phyloP scores from a whole-genome alignment of 495 filamentous ascomycete species.

The Copromyces sp. region DNA sequence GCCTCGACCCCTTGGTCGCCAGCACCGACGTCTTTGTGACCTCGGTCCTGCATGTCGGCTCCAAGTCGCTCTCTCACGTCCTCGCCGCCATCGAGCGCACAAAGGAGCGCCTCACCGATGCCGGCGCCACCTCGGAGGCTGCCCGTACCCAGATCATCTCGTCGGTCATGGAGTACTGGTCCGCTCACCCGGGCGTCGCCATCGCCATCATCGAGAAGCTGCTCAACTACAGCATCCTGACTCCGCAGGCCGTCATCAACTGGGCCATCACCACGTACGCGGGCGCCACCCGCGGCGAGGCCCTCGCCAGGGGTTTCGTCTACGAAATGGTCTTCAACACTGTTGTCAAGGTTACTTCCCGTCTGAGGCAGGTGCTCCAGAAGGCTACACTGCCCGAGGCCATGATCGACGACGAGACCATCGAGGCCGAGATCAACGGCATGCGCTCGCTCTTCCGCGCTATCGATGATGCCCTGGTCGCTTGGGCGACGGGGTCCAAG shows the following conservation, averaged over 20 bases:
- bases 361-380: slow-evolving; percentile 71
- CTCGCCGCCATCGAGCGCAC: slow-evolving; percentile 92
- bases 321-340: slow-evolving; percentile 87
- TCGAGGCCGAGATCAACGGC: slow-evolving; percentile 51
- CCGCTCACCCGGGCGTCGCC: slow-evolving; percentile 82
- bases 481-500: slow-evolving; percentile 61
- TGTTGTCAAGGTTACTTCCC: slow-evolving; percentile 82
- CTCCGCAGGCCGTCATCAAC: slow-evolving; percentile 68
- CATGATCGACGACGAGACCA: slow-evolving; percentile 36
- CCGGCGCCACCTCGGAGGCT: slow-evolving; percentile 58
- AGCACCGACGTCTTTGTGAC: slow-evolving; percentile 92
- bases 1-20: slow-evolving; percentile 64
- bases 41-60: slow-evolving; percentile 80
- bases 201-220: slow-evolving; percentile 94
- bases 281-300: slow-evolving; percentile 43
- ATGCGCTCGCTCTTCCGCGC: slow-evolving; percentile 71
- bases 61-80: slow-evolving; percentile 91
- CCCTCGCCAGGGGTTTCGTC: slow-evolving; percentile 60
- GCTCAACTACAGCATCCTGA: slow-evolving; percentile 92
- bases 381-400: slow-evolving; percentile 34
- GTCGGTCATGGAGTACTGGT: slow-evolving; percentile 88
- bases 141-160: slow-evolving; percentile 82
- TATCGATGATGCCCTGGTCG: slow-evolving; percentile 69
- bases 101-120: slow-evolving; percentile 77
- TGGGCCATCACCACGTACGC: slow-evolving; percentile 66